Evolutionary conservation across 148 eudicot genomes (phyloP), one percentile per base, ranked within the genome.

Genomic region (Silene conica): DNA sequence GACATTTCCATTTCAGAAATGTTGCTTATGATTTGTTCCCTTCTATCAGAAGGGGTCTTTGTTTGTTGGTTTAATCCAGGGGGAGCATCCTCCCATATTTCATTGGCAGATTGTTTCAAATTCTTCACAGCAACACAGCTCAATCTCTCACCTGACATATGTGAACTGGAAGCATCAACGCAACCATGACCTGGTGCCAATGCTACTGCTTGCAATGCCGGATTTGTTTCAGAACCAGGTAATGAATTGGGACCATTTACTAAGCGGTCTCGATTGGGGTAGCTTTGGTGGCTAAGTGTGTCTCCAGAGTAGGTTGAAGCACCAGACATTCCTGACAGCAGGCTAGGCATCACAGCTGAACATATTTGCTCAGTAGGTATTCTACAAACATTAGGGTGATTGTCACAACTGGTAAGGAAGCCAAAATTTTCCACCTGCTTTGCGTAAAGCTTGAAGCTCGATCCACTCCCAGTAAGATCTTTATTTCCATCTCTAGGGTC

Each of bases 121-220:
- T 72, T 64, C 63, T 79, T 69, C 69, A 70, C 76, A 64, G 77
- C 70, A 77, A 61, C 80, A 74, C 59, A 55, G 65, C 78, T 79
- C 68, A 74, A 58, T 74, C 80, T 81, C 74, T 80, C 86, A 70
- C 76, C 71, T 78, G 80, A 65, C 15, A 73, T 25, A 81, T 46
- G 66, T 23, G 82, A 70, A 50, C 58, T 77, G 67, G 69, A 66
- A 60, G 75, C 72, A 54, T 59, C 75, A 78, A 48, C 52, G 48
- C 77, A 73, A 77, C 59, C 34, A 70, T 28, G 62, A 68, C 62
- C 83, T 46, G 79, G 57, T 31, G 46, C 55, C 63, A 38, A 52
- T 55, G 50, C 57, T 63, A 71, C 45, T 62, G 68, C 64, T 20
- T 80, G 80, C 74, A 63, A 12, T 16, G 78, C 61, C 54, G 73